These are phyloP conservation scores for Alnus glutinosa DNA, from an alignment of 306 rosid species.

Conservation along the genomic window DNA sequence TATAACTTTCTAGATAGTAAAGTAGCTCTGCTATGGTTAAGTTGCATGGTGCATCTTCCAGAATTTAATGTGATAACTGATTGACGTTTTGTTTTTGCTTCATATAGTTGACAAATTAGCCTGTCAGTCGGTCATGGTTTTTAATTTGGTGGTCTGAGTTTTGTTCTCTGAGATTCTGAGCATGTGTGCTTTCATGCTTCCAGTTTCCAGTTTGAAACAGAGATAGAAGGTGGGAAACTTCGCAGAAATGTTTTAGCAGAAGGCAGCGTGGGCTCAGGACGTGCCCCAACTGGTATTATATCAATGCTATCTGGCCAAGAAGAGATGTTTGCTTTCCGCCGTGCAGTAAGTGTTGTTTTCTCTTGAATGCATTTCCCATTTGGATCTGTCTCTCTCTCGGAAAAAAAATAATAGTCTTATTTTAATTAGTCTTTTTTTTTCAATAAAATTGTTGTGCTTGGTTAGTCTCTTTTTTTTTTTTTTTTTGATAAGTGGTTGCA, in stretches of 20 bases:
- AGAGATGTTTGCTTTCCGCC: constrained; percentile 90
- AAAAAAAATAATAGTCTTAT: not conserved
- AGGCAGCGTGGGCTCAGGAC: constrained; percentile 76
- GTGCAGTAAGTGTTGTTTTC: constrained; percentile 71
- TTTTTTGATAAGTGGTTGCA: too few relatives aligned
- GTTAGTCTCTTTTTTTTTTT: too few relatives aligned
- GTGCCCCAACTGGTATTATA: constrained; percentile 62
- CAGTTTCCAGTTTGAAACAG: constrained; percentile 97
- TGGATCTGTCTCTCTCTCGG: not conserved
- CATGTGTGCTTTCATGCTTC: constrained; percentile 31
- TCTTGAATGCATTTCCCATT: not conserved
- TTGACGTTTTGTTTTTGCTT: not conserved
- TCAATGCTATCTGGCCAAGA: constrained; percentile 89
- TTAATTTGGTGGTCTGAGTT: constrained; percentile 1
- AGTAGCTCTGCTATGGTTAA: not conserved
- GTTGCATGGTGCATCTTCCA: not conserved
- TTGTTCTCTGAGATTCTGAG: constrained; percentile 25
- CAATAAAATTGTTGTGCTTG: too few relatives aligned
- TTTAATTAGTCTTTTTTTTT: too few relatives aligned
- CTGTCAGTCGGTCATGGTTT: constrained; percentile 2
- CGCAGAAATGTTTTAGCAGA: constrained; percentile 79
- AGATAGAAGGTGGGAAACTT: constrained; percentile 79
- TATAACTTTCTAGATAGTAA: not conserved
- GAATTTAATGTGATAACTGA: too few relatives aligned
- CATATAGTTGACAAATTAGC: not conserved